Evolutionary conservation across 2,329 filamentous ascomycete species (phyloP).

Genomic region (Trichophyton equinum): DNA sequence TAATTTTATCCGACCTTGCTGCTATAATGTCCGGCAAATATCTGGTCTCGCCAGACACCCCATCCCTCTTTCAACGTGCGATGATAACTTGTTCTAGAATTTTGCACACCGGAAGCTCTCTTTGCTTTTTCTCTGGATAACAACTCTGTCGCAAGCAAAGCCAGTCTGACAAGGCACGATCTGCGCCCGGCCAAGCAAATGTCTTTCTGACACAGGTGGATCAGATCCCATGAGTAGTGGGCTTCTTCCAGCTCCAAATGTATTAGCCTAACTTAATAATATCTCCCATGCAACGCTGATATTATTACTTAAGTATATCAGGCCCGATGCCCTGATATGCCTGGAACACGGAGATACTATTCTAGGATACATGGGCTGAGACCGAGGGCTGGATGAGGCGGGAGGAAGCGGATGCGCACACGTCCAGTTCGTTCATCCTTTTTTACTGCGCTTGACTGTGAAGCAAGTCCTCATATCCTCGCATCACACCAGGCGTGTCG

Average conservation of each 20-base stretch:
- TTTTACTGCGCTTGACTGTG: too few relatives aligned
- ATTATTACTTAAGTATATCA: neutral
- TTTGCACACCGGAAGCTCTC: neutral
- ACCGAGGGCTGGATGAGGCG: neutral
- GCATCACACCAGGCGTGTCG: neutral
- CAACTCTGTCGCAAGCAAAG: neutral
- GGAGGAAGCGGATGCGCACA: neutral
- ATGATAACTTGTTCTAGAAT: constrained; percentile 4
- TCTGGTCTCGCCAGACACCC: neutral
- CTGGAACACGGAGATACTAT: neutral
- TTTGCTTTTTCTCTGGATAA: neutral
- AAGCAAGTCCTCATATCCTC: neutral
- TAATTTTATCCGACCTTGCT: neutral
- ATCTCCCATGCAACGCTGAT: neutral
- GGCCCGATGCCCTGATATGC: neutral
- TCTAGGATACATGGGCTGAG: neutral
- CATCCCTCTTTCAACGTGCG: neutral
- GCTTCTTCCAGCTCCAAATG: neutral
- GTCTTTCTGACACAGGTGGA: constrained; percentile 3
- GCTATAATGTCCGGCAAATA: neutral
- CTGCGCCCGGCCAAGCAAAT: constrained; percentile 1
- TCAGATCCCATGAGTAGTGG: neutral
- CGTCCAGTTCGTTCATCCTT: neutral
- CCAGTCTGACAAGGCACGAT: neutral
- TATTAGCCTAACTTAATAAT: neutral